Evolutionary conservation across 257 asterid genomes (phyloP), one percentile per base, ranked within the genome.

Genomic region (Jaltomata sinuosa): DNA sequence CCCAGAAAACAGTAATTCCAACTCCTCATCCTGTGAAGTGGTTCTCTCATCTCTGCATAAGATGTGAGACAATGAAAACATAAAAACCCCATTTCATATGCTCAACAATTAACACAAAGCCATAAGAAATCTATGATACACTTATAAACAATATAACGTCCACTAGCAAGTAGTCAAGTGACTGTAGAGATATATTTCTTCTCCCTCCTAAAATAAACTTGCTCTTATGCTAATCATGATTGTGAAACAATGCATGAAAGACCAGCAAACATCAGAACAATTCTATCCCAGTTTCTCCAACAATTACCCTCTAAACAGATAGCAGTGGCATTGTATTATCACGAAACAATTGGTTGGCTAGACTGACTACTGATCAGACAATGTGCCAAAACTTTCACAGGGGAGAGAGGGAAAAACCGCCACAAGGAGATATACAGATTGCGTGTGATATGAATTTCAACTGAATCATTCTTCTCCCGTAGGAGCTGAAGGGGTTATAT

Each of bases 1-100:
- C 88, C 97, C 94, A 25, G 99, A 86, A 86, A 95, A 93, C 69
- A 95, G 97, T 91, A 91, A 87, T 87, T 93, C 99, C 90, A 94
- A 85, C 88, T 94, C 99, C 89, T 94, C 90, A 15, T 94, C 97
- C 85, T 91, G 97, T 42, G 95, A 85, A 3, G 89, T 83, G 55
- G 93, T 91, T 86, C 97, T 90, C 99, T 93, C n/a, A n/a, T n/a
- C n/a, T n/a, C n/a, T n/a, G 94, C 88, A 79, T 80, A 65, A 82
- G 74, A 86, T 69, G 64, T 55, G 78, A 72, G 83, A 18, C 22
- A 4, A 25, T 65, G 1, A 68, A 61, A 83, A 27, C 71, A 14
- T 12, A 42, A 57, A 71, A 71, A 22, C 19, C 27, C 6, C 6
- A 10, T 55, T 52, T 85, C 78, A n/a, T 19, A 8, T 42, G 31